Evolutionary conservation across 192 early-diverging fungal genomes (phyloP).

Genomic region (Funneliformis mosseae): DNA sequence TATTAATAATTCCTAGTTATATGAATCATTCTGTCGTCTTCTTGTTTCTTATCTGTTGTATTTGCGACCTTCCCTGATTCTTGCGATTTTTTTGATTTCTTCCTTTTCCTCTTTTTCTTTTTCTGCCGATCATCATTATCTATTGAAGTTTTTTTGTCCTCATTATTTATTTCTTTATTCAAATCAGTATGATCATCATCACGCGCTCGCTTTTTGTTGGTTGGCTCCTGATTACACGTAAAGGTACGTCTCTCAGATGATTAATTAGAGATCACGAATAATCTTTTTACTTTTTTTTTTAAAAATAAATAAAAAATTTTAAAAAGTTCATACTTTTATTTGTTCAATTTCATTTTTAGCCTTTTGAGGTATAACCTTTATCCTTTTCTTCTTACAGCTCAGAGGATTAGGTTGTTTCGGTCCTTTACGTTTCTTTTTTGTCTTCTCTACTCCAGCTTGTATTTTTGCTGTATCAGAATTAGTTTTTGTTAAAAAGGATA

Average conservation of each 20-base stretch:
- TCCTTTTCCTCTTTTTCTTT: not conserved
- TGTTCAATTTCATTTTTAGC: constrained; percentile 37
- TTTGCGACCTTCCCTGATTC: not conserved
- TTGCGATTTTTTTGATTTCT: not conserved
- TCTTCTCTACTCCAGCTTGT: constrained; percentile 43
- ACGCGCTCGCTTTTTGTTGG: not conserved
- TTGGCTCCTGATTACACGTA: not conserved
- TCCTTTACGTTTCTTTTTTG: constrained; percentile 64
- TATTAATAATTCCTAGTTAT: not conserved
- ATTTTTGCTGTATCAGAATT: constrained; percentile 43
- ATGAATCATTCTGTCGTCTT: not conserved
- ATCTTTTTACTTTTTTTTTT: not conserved
- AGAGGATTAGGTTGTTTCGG: constrained; percentile 87
- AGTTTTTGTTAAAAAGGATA: constrained; percentile 56
- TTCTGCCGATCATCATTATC: not conserved
- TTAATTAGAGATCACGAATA: not conserved
- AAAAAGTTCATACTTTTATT: not conserved
- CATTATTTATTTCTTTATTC: not conserved
- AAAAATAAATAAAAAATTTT: not conserved
- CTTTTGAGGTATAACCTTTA: constrained; percentile 15
- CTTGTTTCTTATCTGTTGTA: not conserved
- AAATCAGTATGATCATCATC: not conserved
- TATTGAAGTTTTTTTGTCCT: not conserved
- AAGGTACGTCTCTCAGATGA: not conserved
- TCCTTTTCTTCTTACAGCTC: constrained; percentile 79